phyloP scores from a whole-genome alignment of 2,329 filamentous ascomycete genomes.

The Plenodomus lindquistii region DNA sequence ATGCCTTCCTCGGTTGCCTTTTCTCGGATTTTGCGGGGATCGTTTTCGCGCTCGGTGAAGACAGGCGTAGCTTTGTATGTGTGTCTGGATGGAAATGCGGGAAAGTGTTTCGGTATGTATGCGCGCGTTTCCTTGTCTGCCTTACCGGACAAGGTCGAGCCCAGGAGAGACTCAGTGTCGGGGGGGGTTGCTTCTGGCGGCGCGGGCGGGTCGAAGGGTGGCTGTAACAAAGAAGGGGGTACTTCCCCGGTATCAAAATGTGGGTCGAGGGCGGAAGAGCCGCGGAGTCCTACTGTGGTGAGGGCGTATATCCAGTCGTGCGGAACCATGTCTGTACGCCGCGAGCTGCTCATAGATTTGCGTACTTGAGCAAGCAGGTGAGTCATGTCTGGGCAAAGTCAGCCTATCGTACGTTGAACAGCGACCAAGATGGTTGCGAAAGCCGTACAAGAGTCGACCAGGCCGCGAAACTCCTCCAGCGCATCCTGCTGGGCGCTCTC shows the following conservation, averaged over 20 bases:
- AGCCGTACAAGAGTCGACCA: slow-evolving; percentile 62
- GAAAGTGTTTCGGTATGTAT: slow-evolving; percentile 65
- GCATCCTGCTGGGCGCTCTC: slow-evolving; percentile 59
- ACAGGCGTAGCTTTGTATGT: slow-evolving; percentile 65
- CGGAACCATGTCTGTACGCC: slow-evolving; percentile 60
- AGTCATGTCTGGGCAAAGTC: slow-evolving; percentile 54
- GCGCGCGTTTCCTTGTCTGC: slow-evolving; percentile 51
- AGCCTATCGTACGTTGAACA: slow-evolving; percentile 5
- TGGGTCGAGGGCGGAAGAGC: slow-evolving; percentile 44
- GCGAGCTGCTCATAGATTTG: slow-evolving; percentile 60
- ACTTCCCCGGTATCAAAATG: slow-evolving; percentile 49
- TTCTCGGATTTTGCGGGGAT: slow-evolving; percentile 64
- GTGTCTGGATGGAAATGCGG: slow-evolving; percentile 65
- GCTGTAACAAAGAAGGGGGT: slow-evolving; percentile 41
- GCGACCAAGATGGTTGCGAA: slow-evolving; percentile 7
- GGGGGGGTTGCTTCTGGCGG: slow-evolving; percentile 47
- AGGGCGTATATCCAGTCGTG: slow-evolving; percentile 62
- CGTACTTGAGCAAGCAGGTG: slow-evolving; percentile 58
- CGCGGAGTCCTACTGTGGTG: slow-evolving; percentile 44
- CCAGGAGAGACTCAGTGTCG: slow-evolving; percentile 55
- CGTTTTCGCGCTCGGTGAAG: slow-evolving; percentile 61
- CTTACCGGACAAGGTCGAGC: slow-evolving; percentile 54
- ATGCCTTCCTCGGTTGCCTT: slow-evolving; percentile 68
- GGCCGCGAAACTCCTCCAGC: slow-evolving; percentile 58
- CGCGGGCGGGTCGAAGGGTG: slow-evolving; percentile 47